Conservation (phyloP, 805 yeast species). For the Scheffersomyces lignosus region DNA sequence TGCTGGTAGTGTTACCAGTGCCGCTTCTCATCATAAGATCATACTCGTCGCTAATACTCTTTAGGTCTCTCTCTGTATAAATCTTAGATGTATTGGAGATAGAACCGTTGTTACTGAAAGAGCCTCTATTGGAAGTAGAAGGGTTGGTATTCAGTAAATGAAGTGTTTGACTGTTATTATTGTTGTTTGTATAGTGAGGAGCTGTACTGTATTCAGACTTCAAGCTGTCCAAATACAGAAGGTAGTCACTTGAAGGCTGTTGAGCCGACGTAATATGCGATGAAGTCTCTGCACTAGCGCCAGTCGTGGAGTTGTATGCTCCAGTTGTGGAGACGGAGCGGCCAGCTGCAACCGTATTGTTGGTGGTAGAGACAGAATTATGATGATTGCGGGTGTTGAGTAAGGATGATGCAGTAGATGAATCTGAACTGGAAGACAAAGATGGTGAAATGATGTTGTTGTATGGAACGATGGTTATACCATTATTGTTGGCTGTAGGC, state of each 20-base stretch:
- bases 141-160: background rate
- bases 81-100: background rate
- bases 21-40: background rate
- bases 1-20: constrained; percentile 1
- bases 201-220: constrained; percentile 6
- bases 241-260: constrained; percentile 16
- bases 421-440: constrained; percentile 13
- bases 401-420: constrained; percentile 3
- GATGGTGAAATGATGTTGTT: constrained; percentile 9
- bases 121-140: background rate
- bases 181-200: background rate
- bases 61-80: background rate
- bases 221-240: constrained; percentile 12
- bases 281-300: no score
- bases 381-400: background rate
- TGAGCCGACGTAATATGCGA: constrained; percentile 3
- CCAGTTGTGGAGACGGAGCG: constrained; percentile 1
- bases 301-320: no score
- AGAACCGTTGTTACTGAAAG: background rate
- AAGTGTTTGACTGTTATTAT: no score
- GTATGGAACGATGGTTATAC: constrained; percentile 6
- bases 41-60: background rate
- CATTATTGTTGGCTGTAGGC: background rate
- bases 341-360: no score
- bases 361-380: background rate